phyloP scores from a whole-genome alignment of 305 asterid species.

The Fraxinus floribunda region DNA sequence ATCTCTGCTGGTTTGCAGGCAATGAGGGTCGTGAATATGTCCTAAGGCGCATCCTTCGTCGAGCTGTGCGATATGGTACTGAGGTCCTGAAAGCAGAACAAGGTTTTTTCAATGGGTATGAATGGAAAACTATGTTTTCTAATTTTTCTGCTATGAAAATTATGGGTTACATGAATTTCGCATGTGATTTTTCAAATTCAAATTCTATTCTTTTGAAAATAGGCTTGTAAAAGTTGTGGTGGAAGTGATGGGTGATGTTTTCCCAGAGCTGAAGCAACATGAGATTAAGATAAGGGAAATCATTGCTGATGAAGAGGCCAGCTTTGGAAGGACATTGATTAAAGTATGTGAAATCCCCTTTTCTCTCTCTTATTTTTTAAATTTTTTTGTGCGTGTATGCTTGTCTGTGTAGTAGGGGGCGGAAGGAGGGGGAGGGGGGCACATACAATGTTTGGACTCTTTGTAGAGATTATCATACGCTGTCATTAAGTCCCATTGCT shows the following conservation, averaged over 20 bases:
- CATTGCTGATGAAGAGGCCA: constrained; percentile 87
- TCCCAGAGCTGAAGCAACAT: constrained; percentile 79
- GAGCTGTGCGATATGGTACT: constrained; percentile 95
- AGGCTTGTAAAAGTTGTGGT: constrained; percentile 82
- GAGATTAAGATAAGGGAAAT: constrained; percentile 58
- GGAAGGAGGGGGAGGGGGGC: background rate
- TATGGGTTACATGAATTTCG: background rate
- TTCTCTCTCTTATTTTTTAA: background rate
- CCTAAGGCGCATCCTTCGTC: constrained; percentile 88
- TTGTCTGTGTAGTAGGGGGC: background rate
- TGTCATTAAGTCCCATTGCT: background rate
- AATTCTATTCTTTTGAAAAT: constrained; percentile 22
- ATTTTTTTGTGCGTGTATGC: background rate
- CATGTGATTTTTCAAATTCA: background rate
- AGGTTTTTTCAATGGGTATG: constrained; percentile 84
- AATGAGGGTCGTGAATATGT: constrained; percentile 98
- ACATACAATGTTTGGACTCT: constrained; percentile 4
- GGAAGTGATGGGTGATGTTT: constrained; percentile 79
- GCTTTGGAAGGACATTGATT: constrained; percentile 88
- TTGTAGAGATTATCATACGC: constrained; percentile 8
- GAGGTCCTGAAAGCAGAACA: constrained; percentile 84
- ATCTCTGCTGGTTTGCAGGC: constrained; percentile 47
- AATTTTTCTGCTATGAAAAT: background rate
- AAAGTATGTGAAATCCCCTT: constrained; percentile 47
- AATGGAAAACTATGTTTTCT: constrained; percentile 7